Conservation (phyloP, 208 protist genomes). For the Leishmania turanica region DNA sequence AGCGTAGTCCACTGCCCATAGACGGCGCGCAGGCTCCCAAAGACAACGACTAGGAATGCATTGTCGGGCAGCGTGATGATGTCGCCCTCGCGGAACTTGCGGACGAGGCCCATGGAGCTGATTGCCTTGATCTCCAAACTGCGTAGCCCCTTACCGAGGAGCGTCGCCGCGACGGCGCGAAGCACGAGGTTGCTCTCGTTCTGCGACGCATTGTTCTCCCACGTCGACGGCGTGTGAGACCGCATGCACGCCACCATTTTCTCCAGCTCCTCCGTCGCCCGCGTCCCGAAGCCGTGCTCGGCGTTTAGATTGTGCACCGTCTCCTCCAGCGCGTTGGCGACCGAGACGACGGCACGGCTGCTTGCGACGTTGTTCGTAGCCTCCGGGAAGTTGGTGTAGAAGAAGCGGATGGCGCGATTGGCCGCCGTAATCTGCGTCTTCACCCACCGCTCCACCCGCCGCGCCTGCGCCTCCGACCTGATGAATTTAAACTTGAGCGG, state of each 20-base stretch:
- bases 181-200: slow-evolving; percentile 64
- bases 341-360: slow-evolving; percentile 60
- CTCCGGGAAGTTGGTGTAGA: slow-evolving; percentile 69
- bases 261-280: slow-evolving; percentile 40
- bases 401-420: slow-evolving; percentile 68
- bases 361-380: slow-evolving; percentile 77
- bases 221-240: slow-evolving; percentile 44
- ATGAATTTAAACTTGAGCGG: slow-evolving; percentile 69
- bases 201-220: slow-evolving; percentile 48
- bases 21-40: slow-evolving; percentile 68
- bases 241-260: slow-evolving; percentile 49
- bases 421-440: slow-evolving; percentile 47
- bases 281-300: slow-evolving; percentile 57
- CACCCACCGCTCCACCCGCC: slow-evolving; percentile 64
- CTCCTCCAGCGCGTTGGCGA: slow-evolving; percentile 50
- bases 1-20: slow-evolving; percentile 69
- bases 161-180: slow-evolving; percentile 63
- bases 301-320: slow-evolving; percentile 47
- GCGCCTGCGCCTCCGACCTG: slow-evolving; percentile 43
- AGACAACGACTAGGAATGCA: slow-evolving; percentile 74
- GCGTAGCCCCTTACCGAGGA: slow-evolving; percentile 62
- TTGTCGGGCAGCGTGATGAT: slow-evolving; percentile 67
- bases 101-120: slow-evolving; percentile 67
- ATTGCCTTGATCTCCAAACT: slow-evolving; percentile 61
- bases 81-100: slow-evolving; percentile 60